Conservation (phyloP, 2,329 filamentous ascomycete species). For the Aspergillus eucalypticola region DNA sequence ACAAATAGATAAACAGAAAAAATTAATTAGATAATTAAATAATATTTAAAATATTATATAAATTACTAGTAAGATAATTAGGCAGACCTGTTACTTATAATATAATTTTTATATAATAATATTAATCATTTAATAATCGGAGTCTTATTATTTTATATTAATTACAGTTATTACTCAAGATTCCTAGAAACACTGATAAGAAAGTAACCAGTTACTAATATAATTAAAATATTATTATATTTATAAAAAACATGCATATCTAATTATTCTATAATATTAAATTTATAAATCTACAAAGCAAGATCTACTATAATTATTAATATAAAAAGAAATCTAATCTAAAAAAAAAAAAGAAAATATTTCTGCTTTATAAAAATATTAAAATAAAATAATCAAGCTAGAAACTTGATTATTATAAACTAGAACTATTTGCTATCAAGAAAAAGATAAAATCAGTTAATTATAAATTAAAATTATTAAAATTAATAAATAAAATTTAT, state of each 20-base stretch:
- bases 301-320: too few relatives aligned
- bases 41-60: background rate
- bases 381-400: too few relatives aligned
- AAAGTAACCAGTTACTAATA: background rate
- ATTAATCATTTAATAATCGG: background rate
- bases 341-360: too few relatives aligned
- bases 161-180: background rate
- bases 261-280: too few relatives aligned
- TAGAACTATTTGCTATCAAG: too few relatives aligned
- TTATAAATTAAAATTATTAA: too few relatives aligned
- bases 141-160: background rate
- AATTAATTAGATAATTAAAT: background rate
- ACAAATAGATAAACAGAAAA: background rate
- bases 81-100: background rate
- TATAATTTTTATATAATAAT: background rate
- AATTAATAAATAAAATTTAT: too few relatives aligned
- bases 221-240: background rate
- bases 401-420: too few relatives aligned
- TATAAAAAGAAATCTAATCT: too few relatives aligned
- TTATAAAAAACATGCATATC: rapidly evolving
- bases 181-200: background rate
- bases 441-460: too few relatives aligned
- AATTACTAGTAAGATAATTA: background rate
- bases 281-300: too few relatives aligned
- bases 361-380: too few relatives aligned